Percentiles rank a stretch among this genome's conserved stretches.
Evolutionary conservation across 257 asterid genomes (phyloP).

Genomic region (Primulina tabacum): DNA sequence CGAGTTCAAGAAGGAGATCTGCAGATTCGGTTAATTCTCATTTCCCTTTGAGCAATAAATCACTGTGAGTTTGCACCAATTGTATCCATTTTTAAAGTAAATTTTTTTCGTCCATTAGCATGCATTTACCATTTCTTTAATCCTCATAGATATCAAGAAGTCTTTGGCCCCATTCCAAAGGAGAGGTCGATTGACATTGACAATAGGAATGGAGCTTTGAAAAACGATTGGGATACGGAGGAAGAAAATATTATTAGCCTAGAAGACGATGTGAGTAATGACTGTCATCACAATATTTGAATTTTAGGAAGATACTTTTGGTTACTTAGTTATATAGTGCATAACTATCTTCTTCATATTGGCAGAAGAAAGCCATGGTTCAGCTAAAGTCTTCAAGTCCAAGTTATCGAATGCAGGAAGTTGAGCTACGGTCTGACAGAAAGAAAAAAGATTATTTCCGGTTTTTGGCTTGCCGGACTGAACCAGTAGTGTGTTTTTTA

Average conservation of each 20-base stretch:
- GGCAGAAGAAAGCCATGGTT: conserved; percentile 44
- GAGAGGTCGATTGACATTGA: conserved; percentile 39
- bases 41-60: conserved; percentile 38
- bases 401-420: conserved; percentile 31
- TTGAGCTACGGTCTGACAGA: conserved; percentile 37
- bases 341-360: not conserved
- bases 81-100: not conserved
- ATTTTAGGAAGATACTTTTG: not conserved
- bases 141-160: conserved; percentile 52
- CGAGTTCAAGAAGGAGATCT: conserved; percentile 52
- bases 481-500: conserved; percentile 33
- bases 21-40: conserved; percentile 43
- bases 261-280: conserved; percentile 51
- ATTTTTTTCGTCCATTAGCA: not conserved
- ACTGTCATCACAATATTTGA: conserved; percentile 6
- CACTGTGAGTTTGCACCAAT: conserved; percentile 50
- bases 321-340: not conserved
- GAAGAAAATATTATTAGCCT: conserved; percentile 21
- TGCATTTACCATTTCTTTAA: not conserved
- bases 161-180: conserved; percentile 50
- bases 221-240: conserved; percentile 33
- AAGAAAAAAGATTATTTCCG: conserved; percentile 48
- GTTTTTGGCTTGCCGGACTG: conserved; percentile 50
- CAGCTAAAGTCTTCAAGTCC: conserved; percentile 45
- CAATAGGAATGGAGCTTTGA: conserved; percentile 27